These are phyloP conservation scores for Nepenthes gracilis DNA, from an alignment of 148 eudicot species.

Conservation along the genomic window DNA sequence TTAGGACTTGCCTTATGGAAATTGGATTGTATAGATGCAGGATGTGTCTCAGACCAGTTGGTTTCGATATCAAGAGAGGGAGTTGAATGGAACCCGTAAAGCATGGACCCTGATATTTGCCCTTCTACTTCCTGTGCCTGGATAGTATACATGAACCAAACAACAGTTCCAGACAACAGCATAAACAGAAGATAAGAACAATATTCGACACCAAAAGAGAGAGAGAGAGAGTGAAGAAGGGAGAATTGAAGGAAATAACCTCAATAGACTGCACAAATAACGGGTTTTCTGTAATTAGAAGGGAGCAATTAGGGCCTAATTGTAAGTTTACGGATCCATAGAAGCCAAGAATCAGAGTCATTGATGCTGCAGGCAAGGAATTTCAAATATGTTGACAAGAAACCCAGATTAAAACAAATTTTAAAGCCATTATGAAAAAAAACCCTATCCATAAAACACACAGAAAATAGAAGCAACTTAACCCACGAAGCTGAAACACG, in stretches of 20 bases:
- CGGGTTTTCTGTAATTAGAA: constrained; percentile 23
- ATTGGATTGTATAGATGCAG: constrained; percentile 17
- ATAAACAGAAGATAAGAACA: background rate
- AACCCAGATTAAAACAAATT: constrained; percentile 3
- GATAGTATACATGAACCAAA: constrained; percentile 1
- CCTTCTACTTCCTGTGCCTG: constrained; percentile 39
- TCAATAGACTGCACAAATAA: constrained; percentile 39
- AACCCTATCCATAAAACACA: background rate
- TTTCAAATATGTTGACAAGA: constrained; percentile 3
- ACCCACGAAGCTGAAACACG: background rate
- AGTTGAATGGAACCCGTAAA: constrained; percentile 48
- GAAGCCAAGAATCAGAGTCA: constrained; percentile 41
- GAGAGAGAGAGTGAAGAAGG: background rate
- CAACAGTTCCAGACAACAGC: background rate
- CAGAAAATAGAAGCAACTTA: background rate
- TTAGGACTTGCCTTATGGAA: constrained; percentile 22
- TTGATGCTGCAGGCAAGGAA: constrained; percentile 30
- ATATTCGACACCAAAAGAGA: background rate
- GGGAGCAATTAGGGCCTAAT: constrained; percentile 45
- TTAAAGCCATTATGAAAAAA: background rate
- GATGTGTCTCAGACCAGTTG: constrained; percentile 34
- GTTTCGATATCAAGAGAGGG: constrained; percentile 53
- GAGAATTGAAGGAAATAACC: constrained; percentile 17
- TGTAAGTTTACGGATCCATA: constrained; percentile 35
- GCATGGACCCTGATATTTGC: constrained; percentile 28